Evolutionary conservation across 805 yeast species (phyloP).

Genomic region (Starmerella tilneyi): DNA sequence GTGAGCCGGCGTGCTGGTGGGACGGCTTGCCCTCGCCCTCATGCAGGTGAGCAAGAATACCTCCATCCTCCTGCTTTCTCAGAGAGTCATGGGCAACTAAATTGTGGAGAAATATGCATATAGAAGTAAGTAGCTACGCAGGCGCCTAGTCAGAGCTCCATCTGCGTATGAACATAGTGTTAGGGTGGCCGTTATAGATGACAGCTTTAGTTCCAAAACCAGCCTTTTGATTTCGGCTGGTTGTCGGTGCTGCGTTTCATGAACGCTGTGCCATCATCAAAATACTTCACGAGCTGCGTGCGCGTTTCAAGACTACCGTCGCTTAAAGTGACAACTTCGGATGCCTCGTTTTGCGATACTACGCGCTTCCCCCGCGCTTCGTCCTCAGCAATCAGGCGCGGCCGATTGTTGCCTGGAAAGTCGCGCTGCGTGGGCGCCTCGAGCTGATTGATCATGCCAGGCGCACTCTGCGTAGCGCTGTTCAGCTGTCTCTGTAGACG

Average conservation of each 20-base stretch:
- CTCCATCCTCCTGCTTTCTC: too few relatives aligned
- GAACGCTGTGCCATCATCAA: conserved; percentile 28
- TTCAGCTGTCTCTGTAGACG: neutral
- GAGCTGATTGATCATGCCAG: neutral
- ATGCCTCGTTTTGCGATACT: conserved; percentile 22
- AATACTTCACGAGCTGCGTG: conserved; percentile 28
- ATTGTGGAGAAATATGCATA: too few relatives aligned
- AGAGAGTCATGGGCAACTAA: too few relatives aligned
- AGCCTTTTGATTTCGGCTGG: conserved; percentile 20
- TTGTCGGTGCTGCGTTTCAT: conserved; percentile 13
- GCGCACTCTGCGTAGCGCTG: too few relatives aligned
- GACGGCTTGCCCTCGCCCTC: too few relatives aligned
- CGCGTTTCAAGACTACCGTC: conserved; percentile 29
- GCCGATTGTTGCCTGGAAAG: conserved; percentile 19
- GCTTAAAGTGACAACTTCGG: conserved; percentile 26
- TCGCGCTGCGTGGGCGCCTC: neutral
- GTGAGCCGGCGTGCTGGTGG: too few relatives aligned
- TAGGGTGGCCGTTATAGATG: too few relatives aligned
- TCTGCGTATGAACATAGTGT: too few relatives aligned
- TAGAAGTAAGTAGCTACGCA: neutral
- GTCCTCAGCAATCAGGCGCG: conserved; percentile 24
- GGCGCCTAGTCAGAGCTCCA: too few relatives aligned
- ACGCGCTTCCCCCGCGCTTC: conserved; percentile 28
- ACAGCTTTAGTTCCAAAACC: conserved; percentile 31
- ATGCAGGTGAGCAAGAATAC: too few relatives aligned